A percentile compares a stretch with the other conserved stretches of the same genome.
phyloP scores from a whole-genome alignment of 2,329 filamentous ascomycete species.

The Stenocarpella maydis region DNA sequence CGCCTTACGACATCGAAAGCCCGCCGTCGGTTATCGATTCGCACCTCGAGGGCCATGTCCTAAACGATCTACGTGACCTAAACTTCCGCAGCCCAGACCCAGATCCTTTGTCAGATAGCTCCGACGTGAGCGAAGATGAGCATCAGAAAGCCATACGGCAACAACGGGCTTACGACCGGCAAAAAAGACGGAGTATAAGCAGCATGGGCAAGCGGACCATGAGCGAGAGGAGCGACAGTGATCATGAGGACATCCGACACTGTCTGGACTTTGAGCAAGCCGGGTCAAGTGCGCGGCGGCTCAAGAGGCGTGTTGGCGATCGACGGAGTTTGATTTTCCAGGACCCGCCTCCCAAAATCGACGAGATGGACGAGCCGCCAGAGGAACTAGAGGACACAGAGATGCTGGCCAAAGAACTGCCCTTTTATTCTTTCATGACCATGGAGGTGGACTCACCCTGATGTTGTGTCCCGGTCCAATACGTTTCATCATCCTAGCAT shows the following conservation, averaged over 20 bases:
- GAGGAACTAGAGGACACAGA: conserved; percentile 52
- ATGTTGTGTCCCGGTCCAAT: not conserved
- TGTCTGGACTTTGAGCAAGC: conserved; percentile 51
- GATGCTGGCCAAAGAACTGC: conserved; percentile 57
- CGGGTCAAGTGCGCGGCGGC: conserved; percentile 57
- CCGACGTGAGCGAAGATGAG: conserved; percentile 50
- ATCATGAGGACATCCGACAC: conserved; percentile 50
- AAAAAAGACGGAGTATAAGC: conserved; percentile 58
- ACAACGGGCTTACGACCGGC: conserved; percentile 54
- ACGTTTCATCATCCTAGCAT: not conserved
- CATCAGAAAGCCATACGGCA: conserved; percentile 48
- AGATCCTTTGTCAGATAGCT: conserved; percentile 47
- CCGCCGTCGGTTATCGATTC: conserved; percentile 49
- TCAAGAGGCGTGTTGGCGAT: conserved; percentile 55
- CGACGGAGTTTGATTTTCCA: conserved; percentile 59
- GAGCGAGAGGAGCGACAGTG: conserved; percentile 60
- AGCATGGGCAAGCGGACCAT: conserved; percentile 62
- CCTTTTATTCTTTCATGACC: conserved; percentile 60
- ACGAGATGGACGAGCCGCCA: conserved; percentile 62
- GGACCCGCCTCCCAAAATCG: conserved; percentile 60
- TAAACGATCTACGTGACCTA: conserved; percentile 55
- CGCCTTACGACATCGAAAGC: conserved; percentile 57
- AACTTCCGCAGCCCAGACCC: conserved; percentile 52
- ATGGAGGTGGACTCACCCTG: conserved; percentile 59
- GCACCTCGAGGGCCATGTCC: conserved; percentile 53